Percentiles rank a stretch among this genome's conserved stretches.
Evolutionary conservation across 2,329 filamentous ascomycete species (phyloP).

Genomic region (Hypoxylon sp.): DNA sequence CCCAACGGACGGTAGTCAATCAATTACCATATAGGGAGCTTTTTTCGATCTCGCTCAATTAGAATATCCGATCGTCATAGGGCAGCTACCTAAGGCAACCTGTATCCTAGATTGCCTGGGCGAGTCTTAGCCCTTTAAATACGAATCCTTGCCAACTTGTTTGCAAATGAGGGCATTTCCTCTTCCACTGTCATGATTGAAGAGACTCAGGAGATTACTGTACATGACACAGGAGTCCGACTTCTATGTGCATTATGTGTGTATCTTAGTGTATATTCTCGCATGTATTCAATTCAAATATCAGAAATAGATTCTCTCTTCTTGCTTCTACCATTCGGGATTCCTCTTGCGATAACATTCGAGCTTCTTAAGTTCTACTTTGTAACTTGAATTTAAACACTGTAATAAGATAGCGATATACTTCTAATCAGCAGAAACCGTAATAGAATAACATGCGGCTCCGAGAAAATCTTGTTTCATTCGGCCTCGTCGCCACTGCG

Average conservation of each 20-base stretch:
- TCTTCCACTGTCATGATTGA: constrained; percentile 7
- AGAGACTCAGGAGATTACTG: constrained; percentile 12
- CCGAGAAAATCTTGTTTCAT: constrained; percentile 30
- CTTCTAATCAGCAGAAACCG: neutral
- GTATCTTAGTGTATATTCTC: neutral
- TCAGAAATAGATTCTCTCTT: neutral
- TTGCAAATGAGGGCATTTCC: constrained; percentile 16
- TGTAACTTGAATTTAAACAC: neutral
- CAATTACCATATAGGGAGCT: constrained; percentile 35
- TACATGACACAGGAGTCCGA: neutral
- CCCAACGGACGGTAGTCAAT: constrained; percentile 24
- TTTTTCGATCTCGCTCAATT: constrained; percentile 29
- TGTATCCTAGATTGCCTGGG: constrained; percentile 9
- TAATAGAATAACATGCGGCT: constrained; percentile 44
- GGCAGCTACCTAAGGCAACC: no score
- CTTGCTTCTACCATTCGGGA: neutral
- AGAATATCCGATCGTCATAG: constrained; percentile 30
- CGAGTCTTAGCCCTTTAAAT: constrained; percentile 37
- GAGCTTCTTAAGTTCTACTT: neutral
- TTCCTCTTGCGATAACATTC: neutral
- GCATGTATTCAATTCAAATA: constrained; percentile 22
- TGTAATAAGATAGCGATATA: neutral
- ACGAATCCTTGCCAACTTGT: constrained; percentile 21
- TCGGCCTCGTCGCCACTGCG: constrained; percentile 39
- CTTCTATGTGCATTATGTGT: neutral